Evolutionary conservation across 768 basidiomycete genomes (phyloP), one percentile per base, ranked within the genome.

Genomic region (Xerocomellus intermedius): DNA sequence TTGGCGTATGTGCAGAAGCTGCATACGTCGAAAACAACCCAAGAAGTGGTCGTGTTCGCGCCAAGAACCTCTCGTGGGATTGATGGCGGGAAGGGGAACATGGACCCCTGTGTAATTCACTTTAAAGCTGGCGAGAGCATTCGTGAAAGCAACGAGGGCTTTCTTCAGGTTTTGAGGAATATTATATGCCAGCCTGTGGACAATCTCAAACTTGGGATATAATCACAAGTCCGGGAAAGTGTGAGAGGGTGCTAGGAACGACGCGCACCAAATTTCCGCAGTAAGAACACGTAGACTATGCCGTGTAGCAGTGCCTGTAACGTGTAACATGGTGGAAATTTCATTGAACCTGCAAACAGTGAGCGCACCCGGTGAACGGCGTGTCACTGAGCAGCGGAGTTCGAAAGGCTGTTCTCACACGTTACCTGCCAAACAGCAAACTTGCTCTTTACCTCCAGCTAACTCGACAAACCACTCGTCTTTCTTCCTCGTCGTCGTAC

Each of bases 381-480:
- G 37, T 38, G 37, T 64, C 70, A 67, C 63, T 55, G 7, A 26
- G 26, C 7, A 48, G 62, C 70, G 70, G 70, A 71, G 70, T 73
- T 72, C 58, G 52, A 70, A 71, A 71, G 58, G 19, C 54, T 28
- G 35, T 67, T 66, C 60, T 61, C 70, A 63, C 70, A 73, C 67
- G 56, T 62, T 57, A 66, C 63, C 56, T 44, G 50, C 62, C 56
- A 60, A 67, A 69, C 64, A 58, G 55, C 71, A 66, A 64, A 70
- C 71, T 70, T 70, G 70, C 60, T 63, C 65, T 66, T 69, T 50
- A 60, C 65, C 59, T 68, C 41, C 61, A 63, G 60, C 53, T 52
- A 50, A 59, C 67, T 64, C 64, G 54, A 66, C 61, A 58, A 58
- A 64, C 55, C 54, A 49, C 56, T 60, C 48, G 42, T 67, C 71